These are phyloP conservation scores for Fraxinus americana DNA, from an alignment of 257 asterid genomes.

Conservation along the genomic window DNA sequence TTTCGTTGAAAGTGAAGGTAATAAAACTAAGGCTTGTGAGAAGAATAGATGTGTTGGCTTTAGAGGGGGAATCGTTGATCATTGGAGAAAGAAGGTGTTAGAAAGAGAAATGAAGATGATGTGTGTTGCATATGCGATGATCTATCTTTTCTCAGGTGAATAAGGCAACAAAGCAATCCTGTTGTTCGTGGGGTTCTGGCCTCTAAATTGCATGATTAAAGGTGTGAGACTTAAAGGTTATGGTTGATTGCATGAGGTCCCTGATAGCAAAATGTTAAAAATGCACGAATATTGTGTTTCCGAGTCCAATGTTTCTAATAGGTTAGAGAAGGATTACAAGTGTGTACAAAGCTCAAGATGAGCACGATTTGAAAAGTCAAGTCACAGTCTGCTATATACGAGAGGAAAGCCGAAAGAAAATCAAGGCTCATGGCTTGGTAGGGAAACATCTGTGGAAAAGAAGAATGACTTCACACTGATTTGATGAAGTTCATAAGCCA, in stretches of 20 bases:
- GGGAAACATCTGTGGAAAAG: background rate
- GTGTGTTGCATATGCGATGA: background rate
- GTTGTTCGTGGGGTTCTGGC: background rate
- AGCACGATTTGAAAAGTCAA: background rate
- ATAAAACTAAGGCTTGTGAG: background rate
- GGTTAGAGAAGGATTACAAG: background rate
- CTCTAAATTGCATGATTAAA: background rate
- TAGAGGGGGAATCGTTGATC: background rate
- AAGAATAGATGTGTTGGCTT: background rate
- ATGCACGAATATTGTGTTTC: background rate
- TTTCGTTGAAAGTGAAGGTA: background rate
- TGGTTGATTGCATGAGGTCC: background rate
- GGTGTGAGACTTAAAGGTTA: background rate
- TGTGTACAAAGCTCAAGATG: background rate
- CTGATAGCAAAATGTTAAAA: background rate
- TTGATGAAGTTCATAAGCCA: background rate
- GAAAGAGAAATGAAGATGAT: background rate
- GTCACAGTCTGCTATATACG: background rate
- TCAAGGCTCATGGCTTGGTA: background rate
- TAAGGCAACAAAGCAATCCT: background rate
- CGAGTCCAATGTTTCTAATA: background rate
- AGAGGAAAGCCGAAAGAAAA: background rate
- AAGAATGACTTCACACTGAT: conserved; percentile 1
- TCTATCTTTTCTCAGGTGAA: background rate
- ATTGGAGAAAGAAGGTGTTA: background rate